Conservation (phyloP, 176 grass and related monocot genomes). For the Neostapfia colusana region DNA sequence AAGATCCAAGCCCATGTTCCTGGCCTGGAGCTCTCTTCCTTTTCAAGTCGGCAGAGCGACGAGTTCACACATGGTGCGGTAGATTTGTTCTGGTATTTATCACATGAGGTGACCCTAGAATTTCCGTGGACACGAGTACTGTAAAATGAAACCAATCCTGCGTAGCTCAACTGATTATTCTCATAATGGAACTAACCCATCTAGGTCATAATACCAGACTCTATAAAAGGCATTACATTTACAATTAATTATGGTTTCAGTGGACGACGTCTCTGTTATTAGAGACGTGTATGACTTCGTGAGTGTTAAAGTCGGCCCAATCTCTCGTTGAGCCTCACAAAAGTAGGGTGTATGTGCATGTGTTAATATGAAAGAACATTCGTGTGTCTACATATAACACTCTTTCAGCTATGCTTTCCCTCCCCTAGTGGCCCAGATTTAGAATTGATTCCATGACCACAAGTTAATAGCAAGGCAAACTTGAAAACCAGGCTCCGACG, state of each 20-base stretch:
- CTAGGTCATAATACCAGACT: no score
- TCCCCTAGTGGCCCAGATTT: not conserved
- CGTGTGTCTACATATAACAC: not conserved
- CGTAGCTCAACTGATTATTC: no score
- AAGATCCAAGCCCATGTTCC: not conserved
- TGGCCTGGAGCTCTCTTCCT: not conserved
- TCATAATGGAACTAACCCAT: no score
- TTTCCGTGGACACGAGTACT: not conserved
- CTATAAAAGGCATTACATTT: no score
- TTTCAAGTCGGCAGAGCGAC: not conserved
- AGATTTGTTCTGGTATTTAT: not conserved
- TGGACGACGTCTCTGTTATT: no score
- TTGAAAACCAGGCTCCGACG: not conserved
- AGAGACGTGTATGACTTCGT: no score
- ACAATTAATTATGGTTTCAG: no score
- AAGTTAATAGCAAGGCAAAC: conserved; percentile 1
- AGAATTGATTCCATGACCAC: conserved; percentile 26
- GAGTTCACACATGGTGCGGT: not conserved
- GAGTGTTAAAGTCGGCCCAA: no score
- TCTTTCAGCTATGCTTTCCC: conserved; percentile 2
- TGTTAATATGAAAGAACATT: no score
- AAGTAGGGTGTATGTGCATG: no score
- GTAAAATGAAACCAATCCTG: not conserved
- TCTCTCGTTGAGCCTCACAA: no score
- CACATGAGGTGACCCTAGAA: no score